Base-by-base conservation (phyloP, 306 rosid species). In the Inga oerstediana region DNA sequence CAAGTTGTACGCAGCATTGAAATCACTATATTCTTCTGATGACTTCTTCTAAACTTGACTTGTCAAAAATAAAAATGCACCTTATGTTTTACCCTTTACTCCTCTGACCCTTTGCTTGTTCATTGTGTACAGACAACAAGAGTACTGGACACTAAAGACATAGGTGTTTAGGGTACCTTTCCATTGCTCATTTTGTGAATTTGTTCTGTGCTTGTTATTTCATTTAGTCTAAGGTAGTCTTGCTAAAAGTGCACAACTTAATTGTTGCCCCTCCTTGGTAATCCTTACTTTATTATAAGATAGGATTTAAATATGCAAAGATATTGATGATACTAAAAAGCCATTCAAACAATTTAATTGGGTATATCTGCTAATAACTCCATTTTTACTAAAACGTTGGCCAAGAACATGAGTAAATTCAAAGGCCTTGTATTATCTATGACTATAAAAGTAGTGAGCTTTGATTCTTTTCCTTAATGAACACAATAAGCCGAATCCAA, bases 161-260 rank as follows among this genome's bases (percentile, higher is more conserved):
- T 4, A 14, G 19, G 20, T 16, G 16, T 51, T 51, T 14, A 16
- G n/a, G 58, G n/a, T 64, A 62, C 68, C 41, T 11, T 74, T 41
- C 61, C 17, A 22, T 3, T 5, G 32, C 74, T 65, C 20, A 14
- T 65, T 48, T 64, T 48, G n/a, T 37, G 52, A 8, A 32, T 43
- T 48, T 74, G 32, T 64, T 48, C 27, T 81, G 52, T 39, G 7
- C 15, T 49, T 49, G 41, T 34, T 74, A 54, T 68, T 73, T 73
- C 17, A 19, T 48, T 72, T 34, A 74, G 54, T 34, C 72, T 34
- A 62, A 65, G 9, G 54, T 41, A 74, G n/a, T 74, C 79, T 49
- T 37, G 35, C 44, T 22, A 37, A 49, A 75, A 75, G 22, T 39
- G 66, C 9, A 48, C 54, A 48, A 3, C 54, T 48, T 52, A 62